A percentile compares a stretch with the other conserved stretches of the same genome.
These are phyloP conservation scores for Willaertia magna DNA, from an alignment of 208 protist genomes.

Conservation along the genomic window DNA sequence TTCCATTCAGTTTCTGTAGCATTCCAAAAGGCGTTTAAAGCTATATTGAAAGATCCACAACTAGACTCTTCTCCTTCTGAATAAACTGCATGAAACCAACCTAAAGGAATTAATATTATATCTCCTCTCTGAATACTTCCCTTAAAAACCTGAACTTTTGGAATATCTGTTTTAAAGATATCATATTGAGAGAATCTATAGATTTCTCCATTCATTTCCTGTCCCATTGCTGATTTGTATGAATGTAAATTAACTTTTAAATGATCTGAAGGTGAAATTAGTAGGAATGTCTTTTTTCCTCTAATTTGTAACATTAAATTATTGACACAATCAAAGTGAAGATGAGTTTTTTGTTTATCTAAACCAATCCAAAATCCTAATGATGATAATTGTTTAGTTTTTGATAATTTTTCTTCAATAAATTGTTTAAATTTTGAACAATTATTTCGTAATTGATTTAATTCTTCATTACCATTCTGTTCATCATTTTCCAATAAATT, in stretches of 20 bases:
- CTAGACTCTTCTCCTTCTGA: not conserved
- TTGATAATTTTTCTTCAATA: not conserved
- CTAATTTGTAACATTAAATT: not conserved
- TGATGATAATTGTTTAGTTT: not conserved
- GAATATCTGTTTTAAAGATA: not conserved
- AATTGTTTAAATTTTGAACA: not conserved
- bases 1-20: not conserved
- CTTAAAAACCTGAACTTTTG: not conserved
- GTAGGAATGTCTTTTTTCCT: not conserved
- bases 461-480: not conserved
- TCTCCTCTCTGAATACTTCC: not conserved
- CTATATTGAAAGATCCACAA: no score
- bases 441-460: not conserved
- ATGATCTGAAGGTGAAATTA: not conserved
- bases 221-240: not conserved
- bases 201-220: not conserved
- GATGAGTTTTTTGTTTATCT: not conserved
- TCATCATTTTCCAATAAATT: no score
- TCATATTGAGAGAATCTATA: not conserved
- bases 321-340: not conserved
- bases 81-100: not conserved
- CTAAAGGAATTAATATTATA: not conserved
- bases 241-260: not conserved
- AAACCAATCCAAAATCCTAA: not conserved
- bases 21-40: not conserved